Evolutionary conservation across 1,284 basidiomycete species (phyloP), one percentile per base, ranked within the genome.

Genomic region (Mrakiaceae sp.): DNA sequence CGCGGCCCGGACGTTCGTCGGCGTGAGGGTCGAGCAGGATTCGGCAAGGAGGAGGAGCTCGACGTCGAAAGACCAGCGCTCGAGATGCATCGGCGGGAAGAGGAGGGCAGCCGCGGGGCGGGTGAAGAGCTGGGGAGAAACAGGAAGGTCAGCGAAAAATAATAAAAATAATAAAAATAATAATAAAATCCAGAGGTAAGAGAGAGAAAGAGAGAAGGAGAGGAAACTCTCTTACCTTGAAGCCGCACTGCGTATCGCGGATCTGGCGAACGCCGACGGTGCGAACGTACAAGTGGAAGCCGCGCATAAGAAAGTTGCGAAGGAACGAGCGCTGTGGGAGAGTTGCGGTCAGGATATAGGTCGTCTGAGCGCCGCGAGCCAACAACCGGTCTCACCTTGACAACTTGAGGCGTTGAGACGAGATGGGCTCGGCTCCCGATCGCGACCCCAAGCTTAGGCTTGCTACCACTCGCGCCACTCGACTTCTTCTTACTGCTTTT

Each of bases 1-100:
- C 53, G 42, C 40, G n/a, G 49, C n/a, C 4, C 27, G 43, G 40
- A 55, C 11, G 51, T 3, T 5, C 1, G 27, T 27, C 4, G 50
- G 50, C 6, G 49, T 47, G 6, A 39, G 44, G 14, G 62, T 47
- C n/a, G 47, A 27, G 50, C 52, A 53, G 42, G 74, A 55, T 44
- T 73, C 71, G 3, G 92, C 90, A 16, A 94, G 81, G n/a, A 95
- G 79, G n/a, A 96, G 79, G 2, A 96, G 81, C 74, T 96, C 93
- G 63, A 95, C 93, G 74, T 96, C 92, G 71, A 96, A 96, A 72
- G 95, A 93, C 92, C 92, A 96, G 0, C 87, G 87, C 10, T 84
- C 78, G 16, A 92, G 84, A 70, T 89, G 90, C 71, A 92, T 86
- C 3, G 80, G 80, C 0, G 90, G 90, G 75, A 95, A 96, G 65